phyloP scores from a whole-genome alignment of 2,329 filamentous ascomycete species.

The Colletotrichum cereale region DNA sequence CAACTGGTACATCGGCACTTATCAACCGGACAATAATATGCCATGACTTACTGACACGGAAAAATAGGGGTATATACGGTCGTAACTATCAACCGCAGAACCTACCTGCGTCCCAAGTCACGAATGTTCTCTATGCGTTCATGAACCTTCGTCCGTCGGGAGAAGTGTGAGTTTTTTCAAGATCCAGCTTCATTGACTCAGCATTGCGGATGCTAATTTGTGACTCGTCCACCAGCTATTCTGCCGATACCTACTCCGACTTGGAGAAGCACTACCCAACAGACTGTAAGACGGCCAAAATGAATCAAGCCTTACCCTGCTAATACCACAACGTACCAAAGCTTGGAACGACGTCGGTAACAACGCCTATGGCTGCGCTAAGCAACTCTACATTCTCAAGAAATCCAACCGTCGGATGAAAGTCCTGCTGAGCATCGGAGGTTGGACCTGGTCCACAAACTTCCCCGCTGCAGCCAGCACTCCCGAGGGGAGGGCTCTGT shows the following conservation, averaged over 20 bases:
- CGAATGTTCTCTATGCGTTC: conserved; percentile 85
- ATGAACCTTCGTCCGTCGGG: conserved; percentile 80
- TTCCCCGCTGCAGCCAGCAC: conserved; percentile 75
- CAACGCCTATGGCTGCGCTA: conserved; percentile 82
- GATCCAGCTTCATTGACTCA: not conserved
- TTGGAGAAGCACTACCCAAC: conserved; percentile 77
- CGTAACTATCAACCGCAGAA: conserved; percentile 79
- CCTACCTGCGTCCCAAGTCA: conserved; percentile 77
- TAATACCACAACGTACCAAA: not conserved
- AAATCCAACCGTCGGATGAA: conserved; percentile 82
- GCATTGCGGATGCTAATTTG: not conserved
- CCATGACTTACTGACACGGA: not conserved
- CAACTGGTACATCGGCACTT: conserved; percentile 58
- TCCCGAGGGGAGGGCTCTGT: conserved; percentile 69
- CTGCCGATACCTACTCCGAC: conserved; percentile 79
- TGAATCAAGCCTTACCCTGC: not conserved
- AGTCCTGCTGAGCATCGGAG: conserved; percentile 82
- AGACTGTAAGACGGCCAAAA: conserved; percentile 66
- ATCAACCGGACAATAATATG: conserved; percentile 3
- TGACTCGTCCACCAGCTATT: conserved; percentile 54
- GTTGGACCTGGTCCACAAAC: conserved; percentile 81
- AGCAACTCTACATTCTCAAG: conserved; percentile 83
- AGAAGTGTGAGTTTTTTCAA: conserved; percentile 68
- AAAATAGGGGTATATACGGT: conserved; percentile 77
- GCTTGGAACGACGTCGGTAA: conserved; percentile 35